These are phyloP conservation scores for Jackrogersella minutella DNA, from an alignment of 495 filamentous ascomycete genomes.

Conservation along the genomic window DNA sequence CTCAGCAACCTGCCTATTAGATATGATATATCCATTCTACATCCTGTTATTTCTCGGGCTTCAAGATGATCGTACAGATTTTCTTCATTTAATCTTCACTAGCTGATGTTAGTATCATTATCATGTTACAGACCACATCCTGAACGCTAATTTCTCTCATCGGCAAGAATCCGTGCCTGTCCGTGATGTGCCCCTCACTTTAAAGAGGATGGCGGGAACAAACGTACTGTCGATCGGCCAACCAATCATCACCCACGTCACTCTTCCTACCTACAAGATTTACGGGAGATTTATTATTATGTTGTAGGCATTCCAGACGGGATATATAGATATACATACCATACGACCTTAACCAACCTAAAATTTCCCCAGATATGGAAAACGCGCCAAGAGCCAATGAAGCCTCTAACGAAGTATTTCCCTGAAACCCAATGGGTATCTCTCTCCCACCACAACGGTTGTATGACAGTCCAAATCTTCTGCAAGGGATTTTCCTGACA, in stretches of 20 bases:
- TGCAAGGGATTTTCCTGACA: slow-evolving; percentile 19
- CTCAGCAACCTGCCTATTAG: neutral
- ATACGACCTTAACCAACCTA: slow-evolving; percentile 3
- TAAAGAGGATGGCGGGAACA: slow-evolving; percentile 9
- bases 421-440: slow-evolving; percentile 30
- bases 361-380: slow-evolving; percentile 8
- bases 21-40: neutral
- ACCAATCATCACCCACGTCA: slow-evolving; percentile 18
- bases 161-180: slow-evolving; percentile 30
- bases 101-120: neutral
- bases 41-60: neutral
- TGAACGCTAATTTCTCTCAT: slow-evolving; percentile 18
- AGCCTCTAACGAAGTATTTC: slow-evolving; percentile 4
- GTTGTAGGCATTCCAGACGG: slow-evolving; percentile 17
- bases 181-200: slow-evolving; percentile 22
- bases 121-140: neutral
- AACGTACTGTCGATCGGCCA: slow-evolving; percentile 13
- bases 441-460: slow-evolving; percentile 30
- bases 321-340: neutral
- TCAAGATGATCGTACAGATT: neutral
- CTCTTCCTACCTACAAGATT: slow-evolving; percentile 7
- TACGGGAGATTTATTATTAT: slow-evolving; percentile 20
- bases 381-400: slow-evolving; percentile 24
- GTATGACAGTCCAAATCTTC: neutral
- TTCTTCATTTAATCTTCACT: neutral